Conservation (phyloP, 352 stramenopile genomes). For the Phytophthora idaei region DNA sequence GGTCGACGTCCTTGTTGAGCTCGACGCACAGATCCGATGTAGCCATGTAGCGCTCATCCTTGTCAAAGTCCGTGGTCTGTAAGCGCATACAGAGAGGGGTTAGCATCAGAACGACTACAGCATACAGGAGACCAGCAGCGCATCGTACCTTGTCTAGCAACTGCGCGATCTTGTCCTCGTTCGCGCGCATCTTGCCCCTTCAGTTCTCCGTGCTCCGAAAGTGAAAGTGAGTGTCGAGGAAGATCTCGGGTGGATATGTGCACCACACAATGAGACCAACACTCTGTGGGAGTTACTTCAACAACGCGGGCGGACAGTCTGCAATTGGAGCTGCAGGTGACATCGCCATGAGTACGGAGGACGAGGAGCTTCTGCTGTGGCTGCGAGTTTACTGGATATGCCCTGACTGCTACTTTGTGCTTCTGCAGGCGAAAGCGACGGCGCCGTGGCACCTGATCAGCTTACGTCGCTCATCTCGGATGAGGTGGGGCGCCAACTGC, state of each 20-base stretch:
- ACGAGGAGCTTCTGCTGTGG: neutral
- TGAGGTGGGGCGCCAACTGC: constrained; percentile 67
- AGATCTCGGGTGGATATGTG: constrained; percentile 23
- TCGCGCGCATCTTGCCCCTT: constrained; percentile 56
- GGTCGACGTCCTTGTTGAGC: constrained; percentile 93
- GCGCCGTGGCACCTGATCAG: constrained; percentile 45
- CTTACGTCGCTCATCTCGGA: constrained; percentile 67
- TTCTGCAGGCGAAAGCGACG: constrained; percentile 31
- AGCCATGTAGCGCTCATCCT: constrained; percentile 99
- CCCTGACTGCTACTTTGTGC: neutral
- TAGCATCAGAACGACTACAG: neutral
- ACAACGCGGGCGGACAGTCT: constrained; percentile 7
- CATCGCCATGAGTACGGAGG: constrained; percentile 23
- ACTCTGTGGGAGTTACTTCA: constrained; percentile 34
- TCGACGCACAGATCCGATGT: constrained; percentile 98
- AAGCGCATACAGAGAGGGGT: neutral
- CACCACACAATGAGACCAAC: constrained; percentile 17
- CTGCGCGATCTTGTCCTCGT: constrained; percentile 81
- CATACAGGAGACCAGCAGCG: neutral
- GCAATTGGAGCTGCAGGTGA: constrained; percentile 9
- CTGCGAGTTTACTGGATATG: neutral
- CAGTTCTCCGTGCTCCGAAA: constrained; percentile 8
- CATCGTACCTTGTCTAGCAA: constrained; percentile 76
- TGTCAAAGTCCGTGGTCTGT: constrained; percentile 91
- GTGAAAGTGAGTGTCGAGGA: constrained; percentile 24